Evolutionary conservation across 2,329 filamentous ascomycete genomes (phyloP), one percentile per base, ranked within the genome.

Genomic region (Corniculantispora saksenae): DNA sequence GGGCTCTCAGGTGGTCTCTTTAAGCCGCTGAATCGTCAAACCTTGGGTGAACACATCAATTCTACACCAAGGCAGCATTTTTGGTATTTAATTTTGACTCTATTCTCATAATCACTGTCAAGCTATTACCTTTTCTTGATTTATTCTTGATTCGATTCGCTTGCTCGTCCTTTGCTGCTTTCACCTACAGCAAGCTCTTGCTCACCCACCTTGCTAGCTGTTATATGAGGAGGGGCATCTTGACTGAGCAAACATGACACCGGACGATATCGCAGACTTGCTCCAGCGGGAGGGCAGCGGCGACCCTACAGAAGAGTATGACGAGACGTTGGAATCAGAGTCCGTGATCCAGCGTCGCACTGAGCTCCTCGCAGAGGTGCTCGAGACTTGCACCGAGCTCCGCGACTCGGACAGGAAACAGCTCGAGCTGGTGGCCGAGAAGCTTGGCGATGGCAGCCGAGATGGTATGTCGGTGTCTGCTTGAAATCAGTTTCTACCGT

Each of bases 361-460:
- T 0, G 68, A 72, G 12, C 48, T 74, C 7, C 69, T 86, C 19
- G 71, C 72, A 10, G 72, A 73, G 0, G 77, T 85, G 0, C 71
- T 84, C 47, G 70, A 70, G 9, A 71, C 72, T 2, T 79, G 80
- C 19, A 74, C 77, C 56, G 70, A 80, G 21, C 74, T 82, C 4
- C 82, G 80, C 75, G 73, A 77, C 40, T 70, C 80, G 8, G 74
- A 75, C 1, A 78, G 77, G 0, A 68, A 74, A 10, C 76, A 81
- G 1, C 74, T 88, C 19, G 81, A 83, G 61, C 63, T 70, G 2
- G 75, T 84, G 47, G 81, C 82, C 1, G 81, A 86, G 71, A 83
- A 81, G 64, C 71, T 88, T 0, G 86, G 82, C 1, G 82, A 88
- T 68, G 83, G 80, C 6, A 86, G 85, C 68, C 79, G 86, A 70